Evolutionary conservation across 305 asterid genomes (phyloP), one percentile per base, ranked within the genome.

Genomic region (Fraxinus nigra): DNA sequence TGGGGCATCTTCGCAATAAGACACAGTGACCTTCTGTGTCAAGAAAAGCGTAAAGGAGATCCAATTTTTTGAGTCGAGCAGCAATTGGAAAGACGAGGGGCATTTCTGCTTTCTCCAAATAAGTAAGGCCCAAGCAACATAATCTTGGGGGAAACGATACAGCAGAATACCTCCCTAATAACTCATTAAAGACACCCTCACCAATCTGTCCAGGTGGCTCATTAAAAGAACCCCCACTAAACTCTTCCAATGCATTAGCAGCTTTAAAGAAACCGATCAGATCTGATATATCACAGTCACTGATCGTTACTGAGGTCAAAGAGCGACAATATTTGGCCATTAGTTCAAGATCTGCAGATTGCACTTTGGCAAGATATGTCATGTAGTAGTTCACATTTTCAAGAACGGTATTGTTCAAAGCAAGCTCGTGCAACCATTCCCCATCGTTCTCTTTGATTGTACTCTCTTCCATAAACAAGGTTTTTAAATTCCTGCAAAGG

Each of bases 11-110:
- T 69, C 82, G 89, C 79, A 96, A 84, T 40, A 96, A 81, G 83
- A 81, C 81, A 79, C 97, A 94, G 80, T 96, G 98, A 73, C 92
- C 93, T 88, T 93, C 98, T 46, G 99, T 96, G 86, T 94, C 95
- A 74, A 96, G 97, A 85, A 94, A 76, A 75, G 97, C 97, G 82
- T 90, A 94, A 3, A 94, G 92, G 81, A 94, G 97, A 80, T 96
- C 99, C 92, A 94, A 75, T 86, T 90, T 93, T 82, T 72, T 94
- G 48, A 96, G 90, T 72, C 86, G 90, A 48, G 93, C 85, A 28
- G 97, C 93, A 79, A 96, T 85, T 14, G 98, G 95, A 80, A 90
- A 91, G 75, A 96, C 80, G 70, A 94, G 84, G 82, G 98, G 95
- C 94, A 96, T 84, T 82, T 96, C 98, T 43, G 84, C 34, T 65